Evolutionary conservation across 345 rosid species (phyloP), one percentile per base, ranked within the genome.

Genomic region (Diplotaxis tenuifolia): DNA sequence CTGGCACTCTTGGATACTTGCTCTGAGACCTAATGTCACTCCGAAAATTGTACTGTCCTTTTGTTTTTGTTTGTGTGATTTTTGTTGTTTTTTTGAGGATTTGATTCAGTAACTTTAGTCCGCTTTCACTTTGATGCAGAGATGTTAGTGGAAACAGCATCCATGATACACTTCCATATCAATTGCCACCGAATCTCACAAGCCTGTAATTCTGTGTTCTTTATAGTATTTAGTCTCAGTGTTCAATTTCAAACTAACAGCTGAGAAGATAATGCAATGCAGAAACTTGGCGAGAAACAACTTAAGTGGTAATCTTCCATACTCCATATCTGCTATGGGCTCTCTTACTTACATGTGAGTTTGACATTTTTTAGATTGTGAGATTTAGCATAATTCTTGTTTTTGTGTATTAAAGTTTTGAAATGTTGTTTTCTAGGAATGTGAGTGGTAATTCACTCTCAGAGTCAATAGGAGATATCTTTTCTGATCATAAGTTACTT

Each of bases 111-210:
- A 21, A 38, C 19, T 4, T 61, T 19, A 62, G 62, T 11, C n/a
- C 28, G 5, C 31, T 50, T 38, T 66, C 72, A 66, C 47, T 68
- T 62, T 19, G 62, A 71, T 50, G 7, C 70, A 96, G 99, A 69
- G 99, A 96, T 84, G 78, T 96, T 78, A 96, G 97, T 68, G 83
- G 87, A 71, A 96, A 96, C 86, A 83, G 55, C 84, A 81, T 96
- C 58, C 96, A 86, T 20, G 98, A 92, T 16, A 68, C 86, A 72
- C 82, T 96, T 65, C 98, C 99, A n/a, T 96, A 90, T 75, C 99
- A 96, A 75, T 64, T 96, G 68, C 99, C 99, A 3, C 96, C 95
- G 5, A 96, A 92, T 83, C 91, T 96, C 82, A 90, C 99, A 9
- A 87, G 86, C 91, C 65, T 92, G 99, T 96, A 96, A 87, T 72